Evolutionary conservation across 306 rosid species (phyloP), one percentile per base, ranked within the genome.

Genomic region (Dicorynia guianensis): DNA sequence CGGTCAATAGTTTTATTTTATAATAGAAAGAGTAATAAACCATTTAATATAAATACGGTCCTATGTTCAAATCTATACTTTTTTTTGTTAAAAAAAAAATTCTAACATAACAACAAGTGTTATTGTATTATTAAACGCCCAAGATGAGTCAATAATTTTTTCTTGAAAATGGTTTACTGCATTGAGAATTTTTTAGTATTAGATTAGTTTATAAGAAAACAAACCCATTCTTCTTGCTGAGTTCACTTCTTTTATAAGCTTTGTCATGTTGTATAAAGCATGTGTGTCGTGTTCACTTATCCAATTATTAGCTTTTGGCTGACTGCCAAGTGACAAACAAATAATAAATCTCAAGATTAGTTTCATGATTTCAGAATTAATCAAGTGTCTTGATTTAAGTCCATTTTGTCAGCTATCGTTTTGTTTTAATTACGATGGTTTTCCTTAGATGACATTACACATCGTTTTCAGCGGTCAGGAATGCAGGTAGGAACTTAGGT

Each of bases 241-340:
- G 57, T 66, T 69, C 18, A 63, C 47, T 43, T 43, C 20, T 44
- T 53, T 58, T 14, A 46, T 5, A 55, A 42, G 56, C 20, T 52
- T 58, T 53, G 25, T 61, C 65, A 65, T 60, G 47, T 79, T 42
- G 36, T 65, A n/a, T 71, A 67, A 67, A 25, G 35, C 52, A 63
- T 60, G 20, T 63, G 67, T 81, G 80, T 58, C 84, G 81, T 85
- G 83, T 76, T 81, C 76, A 67, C 73, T 61, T 72, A 56, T 69
- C 77, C 43, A 60, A 72, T 42, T 20, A 72, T 75, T 63, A 61
- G 71, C 30, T 73, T 83, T 49, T 74, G 68, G 64, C 72, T 73
- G 46, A 57, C 78, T 71, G 55, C 67, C 73, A 59, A 63, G 73
- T 18, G 74, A 67, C 62, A 65, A 71, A 75, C 76, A 76, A 66